Percentiles rank a stretch among this genome's conserved stretches.
Conservation (phyloP, 1,284 basidiomycete species). For the Cryptococcus sp. region DNA sequence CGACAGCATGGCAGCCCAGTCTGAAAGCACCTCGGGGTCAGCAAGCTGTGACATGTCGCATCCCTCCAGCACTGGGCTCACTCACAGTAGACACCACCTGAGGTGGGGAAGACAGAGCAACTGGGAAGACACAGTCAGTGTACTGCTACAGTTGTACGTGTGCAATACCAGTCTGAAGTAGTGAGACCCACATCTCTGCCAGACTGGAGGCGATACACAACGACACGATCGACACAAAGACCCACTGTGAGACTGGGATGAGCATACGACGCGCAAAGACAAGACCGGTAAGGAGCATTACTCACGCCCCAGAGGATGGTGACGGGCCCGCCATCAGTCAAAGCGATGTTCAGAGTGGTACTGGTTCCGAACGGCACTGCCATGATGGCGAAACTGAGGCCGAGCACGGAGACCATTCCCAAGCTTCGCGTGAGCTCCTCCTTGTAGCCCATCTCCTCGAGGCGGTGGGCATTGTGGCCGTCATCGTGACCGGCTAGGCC, state of each 20-base stretch:
- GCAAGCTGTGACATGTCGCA: background rate
- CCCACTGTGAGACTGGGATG: constrained; percentile 35
- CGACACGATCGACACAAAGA: constrained; percentile 52
- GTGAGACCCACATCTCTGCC: constrained; percentile 48
- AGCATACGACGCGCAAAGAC: background rate
- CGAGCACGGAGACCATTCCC: constrained; percentile 53
- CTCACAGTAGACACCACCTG: constrained; percentile 52
- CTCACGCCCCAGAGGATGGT: constrained; percentile 50
- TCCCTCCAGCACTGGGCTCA: background rate
- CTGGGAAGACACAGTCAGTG: constrained; percentile 16
- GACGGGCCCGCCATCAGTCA: constrained; percentile 52
- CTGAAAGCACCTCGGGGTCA: constrained; percentile 11
- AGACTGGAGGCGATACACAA: constrained; percentile 51
- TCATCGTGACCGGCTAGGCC: background rate
- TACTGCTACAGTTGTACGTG: background rate
- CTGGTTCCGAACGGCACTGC: constrained; percentile 51
- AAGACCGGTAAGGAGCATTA: constrained; percentile 1
- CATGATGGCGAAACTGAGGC: constrained; percentile 51
- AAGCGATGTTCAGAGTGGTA: constrained; percentile 50
- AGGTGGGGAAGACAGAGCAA: constrained; percentile 52
- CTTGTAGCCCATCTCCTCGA: constrained; percentile 53
- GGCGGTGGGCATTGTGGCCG: constrained; percentile 3
- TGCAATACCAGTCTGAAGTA: no score
- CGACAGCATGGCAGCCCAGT: constrained; percentile 52
- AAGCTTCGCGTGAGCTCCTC: constrained; percentile 50